Percentiles rank a stretch among this genome's conserved stretches.
Conservation (phyloP, 192 early-diverging fungal genomes). For the Backusella mclennaniae region DNA sequence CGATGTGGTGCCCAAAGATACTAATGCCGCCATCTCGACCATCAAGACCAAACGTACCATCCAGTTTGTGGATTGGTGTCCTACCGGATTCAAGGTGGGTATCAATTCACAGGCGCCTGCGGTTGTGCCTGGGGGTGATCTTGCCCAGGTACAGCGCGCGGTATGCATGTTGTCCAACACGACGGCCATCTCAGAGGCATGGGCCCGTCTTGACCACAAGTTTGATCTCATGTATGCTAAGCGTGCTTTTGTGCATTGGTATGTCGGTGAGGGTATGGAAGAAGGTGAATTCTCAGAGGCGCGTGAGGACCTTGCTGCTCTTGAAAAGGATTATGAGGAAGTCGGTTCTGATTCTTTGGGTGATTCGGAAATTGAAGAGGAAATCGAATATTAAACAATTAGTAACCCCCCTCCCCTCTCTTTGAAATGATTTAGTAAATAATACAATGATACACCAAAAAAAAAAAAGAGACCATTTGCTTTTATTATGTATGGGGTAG, state of each 20-base stretch:
- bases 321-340: constrained; percentile 99
- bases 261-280: constrained; percentile 99
- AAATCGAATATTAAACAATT: background rate
- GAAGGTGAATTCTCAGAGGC: constrained; percentile 99
- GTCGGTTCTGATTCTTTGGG: constrained; percentile 94
- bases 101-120: constrained; percentile 94
- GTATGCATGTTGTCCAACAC: constrained; percentile 99
- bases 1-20: constrained; percentile 98
- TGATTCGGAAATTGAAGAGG: constrained; percentile 75
- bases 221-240: constrained; percentile 99
- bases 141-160: constrained; percentile 94
- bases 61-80: constrained; percentile 99
- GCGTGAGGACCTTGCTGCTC: constrained; percentile 98
- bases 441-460: no score
- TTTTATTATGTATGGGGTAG: no score
- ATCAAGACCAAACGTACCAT: constrained; percentile 97
- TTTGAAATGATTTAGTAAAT: no score
- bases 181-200: constrained; percentile 98
- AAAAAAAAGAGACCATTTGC: no score
- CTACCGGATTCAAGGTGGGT: constrained; percentile 99
- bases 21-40: constrained; percentile 83
- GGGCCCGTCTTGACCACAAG: constrained; percentile 99
- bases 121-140: constrained; percentile 88
- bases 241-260: constrained; percentile 99
- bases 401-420: no score